Evolutionary conservation across 495 filamentous ascomycete genomes (phyloP), one percentile per base, ranked within the genome.

Genomic region (Neurospora sp.): DNA sequence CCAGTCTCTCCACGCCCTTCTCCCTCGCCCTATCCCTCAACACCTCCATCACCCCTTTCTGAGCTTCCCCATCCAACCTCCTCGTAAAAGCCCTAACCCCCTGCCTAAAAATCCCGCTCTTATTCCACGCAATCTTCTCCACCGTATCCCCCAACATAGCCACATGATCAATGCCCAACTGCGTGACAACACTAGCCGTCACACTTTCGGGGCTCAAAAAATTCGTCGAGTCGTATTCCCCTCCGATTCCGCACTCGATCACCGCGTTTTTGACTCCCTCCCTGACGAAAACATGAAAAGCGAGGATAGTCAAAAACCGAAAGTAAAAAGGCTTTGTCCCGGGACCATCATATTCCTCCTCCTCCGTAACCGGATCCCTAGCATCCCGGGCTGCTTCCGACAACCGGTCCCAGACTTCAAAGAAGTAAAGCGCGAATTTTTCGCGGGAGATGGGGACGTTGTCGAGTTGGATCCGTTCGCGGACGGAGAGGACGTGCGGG

Each of bases 381-480:
- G 85, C 85, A 2, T 76, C 75, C 16, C 76, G 79, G n/a, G 83
- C 85, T 0, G 81, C 79, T 10, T 74, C 71, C 0, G 82, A 83
- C 5, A 92, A 77, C 4, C 82, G 78, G 31, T 90, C 88, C 90
- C 89, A 93, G 0, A 92, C 84, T 48, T 92, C 86, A 75, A 88
- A 91, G 77, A 93, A 88, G 74, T 92, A 90, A 54, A 75, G 76
- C 5, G 88, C 83, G 72, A 94, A 93, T 3, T 83, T 54, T 0
- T 78, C 81, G 70, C 84, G 80, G 0, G 83, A 77, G 8, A 93
- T 81, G 0, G 89, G 86, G 1, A 37, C 18, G 0, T 85, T 84
- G 76, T 92, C 81, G 27, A 94, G 83, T 44, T 85, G 84, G 74
- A 93, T 92, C 72, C 92, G 86, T 77, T 93, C 91, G 23, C 88